phyloP scores from a whole-genome alignment of 2,329 filamentous ascomycete genomes.

The Apiospora koreana region DNA sequence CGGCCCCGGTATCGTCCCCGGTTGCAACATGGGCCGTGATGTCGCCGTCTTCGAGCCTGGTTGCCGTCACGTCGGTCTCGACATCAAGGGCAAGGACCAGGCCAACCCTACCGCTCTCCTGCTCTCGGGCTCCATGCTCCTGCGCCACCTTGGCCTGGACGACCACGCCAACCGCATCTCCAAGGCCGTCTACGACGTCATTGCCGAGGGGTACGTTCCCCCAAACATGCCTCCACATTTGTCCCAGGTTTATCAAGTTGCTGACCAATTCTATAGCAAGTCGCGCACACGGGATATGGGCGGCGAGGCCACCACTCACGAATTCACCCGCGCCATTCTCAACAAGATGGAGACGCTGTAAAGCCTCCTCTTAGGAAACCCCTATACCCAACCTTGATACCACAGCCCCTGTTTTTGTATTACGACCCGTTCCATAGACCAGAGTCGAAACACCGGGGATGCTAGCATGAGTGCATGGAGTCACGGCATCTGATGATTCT shows the following conservation, averaged over 20 bases:
- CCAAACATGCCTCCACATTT: background rate
- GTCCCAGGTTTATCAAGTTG: conserved; percentile 1
- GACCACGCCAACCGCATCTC: conserved; percentile 98
- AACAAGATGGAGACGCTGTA: conserved; percentile 88
- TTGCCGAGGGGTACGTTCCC: conserved; percentile 79
- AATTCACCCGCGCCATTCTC: conserved; percentile 93
- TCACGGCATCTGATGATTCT: conserved; percentile 29
- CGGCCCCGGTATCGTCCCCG: conserved; percentile 93
- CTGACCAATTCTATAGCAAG: conserved; percentile 62
- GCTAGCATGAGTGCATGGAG: conserved; percentile 32
- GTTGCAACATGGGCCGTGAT: conserved; percentile 99
- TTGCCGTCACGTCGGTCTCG: conserved; percentile 97
- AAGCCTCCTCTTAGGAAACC: conserved; percentile 27
- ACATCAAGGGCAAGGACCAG: conserved; percentile 99
- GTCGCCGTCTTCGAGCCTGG: conserved; percentile 98
- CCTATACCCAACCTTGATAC: conserved; percentile 25
- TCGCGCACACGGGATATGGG: conserved; percentile 95
- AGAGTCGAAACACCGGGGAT: conserved; percentile 23
- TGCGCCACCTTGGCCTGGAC: conserved; percentile 94
- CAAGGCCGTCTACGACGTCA: conserved; percentile 76
- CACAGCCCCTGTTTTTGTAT: conserved; percentile 21
- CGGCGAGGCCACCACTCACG: conserved; percentile 82
- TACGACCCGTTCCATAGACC: conserved; percentile 27
- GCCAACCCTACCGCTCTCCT: conserved; percentile 97
- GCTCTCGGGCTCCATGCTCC: conserved; percentile 93